Percentiles rank a stretch among this genome's conserved stretches.
These are phyloP conservation scores for Pichia eremophila DNA, from an alignment of 805 yeast genomes.

Conservation along the genomic window DNA sequence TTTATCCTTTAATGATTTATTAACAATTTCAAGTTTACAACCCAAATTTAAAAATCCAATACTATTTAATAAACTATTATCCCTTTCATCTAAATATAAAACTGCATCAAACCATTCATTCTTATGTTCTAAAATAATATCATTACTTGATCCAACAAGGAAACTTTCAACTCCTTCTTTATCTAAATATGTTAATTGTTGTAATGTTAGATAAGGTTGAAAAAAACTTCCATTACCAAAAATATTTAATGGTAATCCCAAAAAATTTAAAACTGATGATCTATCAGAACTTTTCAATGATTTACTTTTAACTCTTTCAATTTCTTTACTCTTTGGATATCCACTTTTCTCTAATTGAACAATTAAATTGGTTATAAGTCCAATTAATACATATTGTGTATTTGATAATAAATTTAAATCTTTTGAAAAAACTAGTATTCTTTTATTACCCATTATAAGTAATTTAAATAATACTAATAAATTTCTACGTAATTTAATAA, in stretches of 20 bases:
- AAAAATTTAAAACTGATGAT: conserved; percentile 61
- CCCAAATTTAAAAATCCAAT: background rate
- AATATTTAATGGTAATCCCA: conserved; percentile 81
- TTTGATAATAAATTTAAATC: conserved; percentile 75
- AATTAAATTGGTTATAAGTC: conserved; percentile 74
- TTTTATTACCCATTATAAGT: conserved; percentile 56
- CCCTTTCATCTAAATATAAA: conserved; percentile 50
- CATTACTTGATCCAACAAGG: conserved; percentile 81
- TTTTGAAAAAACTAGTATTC: conserved; percentile 66
- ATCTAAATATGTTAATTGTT: conserved; percentile 70
- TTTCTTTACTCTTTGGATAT: conserved; percentile 50
- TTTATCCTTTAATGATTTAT: conserved; percentile 33
- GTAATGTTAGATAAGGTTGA: conserved; percentile 90
- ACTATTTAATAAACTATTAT: conserved; percentile 5
- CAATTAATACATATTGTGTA: conserved; percentile 72
- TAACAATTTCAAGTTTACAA: conserved; percentile 33
- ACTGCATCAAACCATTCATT: conserved; percentile 56
- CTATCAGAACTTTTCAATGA: conserved; percentile 73
- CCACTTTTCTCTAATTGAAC: conserved; percentile 69
- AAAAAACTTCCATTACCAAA: conserved; percentile 84
- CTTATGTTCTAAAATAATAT: conserved; percentile 61
- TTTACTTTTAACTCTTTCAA: conserved; percentile 34
- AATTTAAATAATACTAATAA: conserved; percentile 67
- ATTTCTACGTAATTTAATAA: conserved; percentile 48
- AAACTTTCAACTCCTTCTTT: conserved; percentile 51